phyloP scores from a whole-genome alignment of 768 basidiomycete species.

The Cubamyces lactineus region DNA sequence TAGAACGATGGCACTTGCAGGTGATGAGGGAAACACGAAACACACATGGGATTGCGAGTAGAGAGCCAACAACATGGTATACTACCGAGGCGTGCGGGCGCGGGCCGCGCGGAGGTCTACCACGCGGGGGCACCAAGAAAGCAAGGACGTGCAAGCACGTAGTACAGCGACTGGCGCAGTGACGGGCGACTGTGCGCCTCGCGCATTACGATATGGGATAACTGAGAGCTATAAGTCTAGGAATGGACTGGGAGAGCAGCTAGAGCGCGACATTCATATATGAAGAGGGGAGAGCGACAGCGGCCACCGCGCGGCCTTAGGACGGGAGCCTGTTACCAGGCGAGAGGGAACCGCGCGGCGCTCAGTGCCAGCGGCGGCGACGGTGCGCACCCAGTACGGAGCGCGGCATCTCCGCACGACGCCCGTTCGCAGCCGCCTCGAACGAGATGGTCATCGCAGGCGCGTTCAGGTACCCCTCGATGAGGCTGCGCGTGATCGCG shows the following conservation, averaged over 20 bases:
- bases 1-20: too few species aligned
- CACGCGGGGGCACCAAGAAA: not conserved
- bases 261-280: not conserved
- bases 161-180: constrained; percentile 8
- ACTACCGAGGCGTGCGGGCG: not conserved
- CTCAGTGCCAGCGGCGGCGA: constrained; percentile 24
- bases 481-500: constrained; percentile 27
- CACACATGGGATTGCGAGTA: too few species aligned
- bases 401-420: constrained; percentile 19
- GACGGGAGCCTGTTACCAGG: not conserved
- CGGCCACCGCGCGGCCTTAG: not conserved
- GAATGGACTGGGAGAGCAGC: not conserved
- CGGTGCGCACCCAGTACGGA: constrained; percentile 24
- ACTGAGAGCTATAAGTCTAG: not conserved
- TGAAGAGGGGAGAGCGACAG: not conserved
- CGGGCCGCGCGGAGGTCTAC: not conserved
- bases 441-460: constrained; percentile 30
- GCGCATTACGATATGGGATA: not conserved
- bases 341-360: not conserved
- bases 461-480: constrained; percentile 32
- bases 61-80: too few species aligned
- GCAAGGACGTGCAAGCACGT: not conserved
- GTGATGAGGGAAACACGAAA: too few species aligned
- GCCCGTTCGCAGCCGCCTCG: constrained; percentile 4
- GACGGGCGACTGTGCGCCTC: not conserved